A percentile compares a stretch with the other conserved stretches of the same genome.
Conservation (phyloP, 73 alveolate genomes). For the Tetrahymena borealis region DNA sequence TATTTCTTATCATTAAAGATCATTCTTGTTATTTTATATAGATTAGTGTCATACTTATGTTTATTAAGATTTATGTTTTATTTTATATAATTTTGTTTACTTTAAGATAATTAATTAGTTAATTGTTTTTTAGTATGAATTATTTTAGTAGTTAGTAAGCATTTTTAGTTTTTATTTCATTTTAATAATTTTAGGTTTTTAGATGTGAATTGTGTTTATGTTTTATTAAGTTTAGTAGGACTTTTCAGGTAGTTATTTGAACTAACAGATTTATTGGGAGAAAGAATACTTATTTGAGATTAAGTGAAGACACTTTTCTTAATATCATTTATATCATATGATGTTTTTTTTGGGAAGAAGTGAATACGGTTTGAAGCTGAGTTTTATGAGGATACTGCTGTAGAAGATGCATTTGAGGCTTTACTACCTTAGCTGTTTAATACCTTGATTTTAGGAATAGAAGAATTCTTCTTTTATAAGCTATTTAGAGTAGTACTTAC, state of each 20-base stretch:
- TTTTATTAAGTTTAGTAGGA: background rate
- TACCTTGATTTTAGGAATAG: background rate
- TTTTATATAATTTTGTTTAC: no score
- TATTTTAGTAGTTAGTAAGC: no score
- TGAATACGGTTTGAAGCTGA: background rate
- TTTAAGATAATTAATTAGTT: no score
- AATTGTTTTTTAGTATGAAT: no score
- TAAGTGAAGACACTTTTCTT: background rate
- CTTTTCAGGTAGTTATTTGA: background rate
- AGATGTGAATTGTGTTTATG: background rate
- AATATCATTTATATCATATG: background rate
- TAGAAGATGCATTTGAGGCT: background rate
- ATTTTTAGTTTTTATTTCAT: background rate
- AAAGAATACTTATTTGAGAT: background rate
- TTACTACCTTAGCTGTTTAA: background rate
- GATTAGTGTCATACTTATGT: no score
- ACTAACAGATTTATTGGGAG: background rate
- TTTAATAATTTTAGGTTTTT: background rate
- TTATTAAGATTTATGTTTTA: no score
- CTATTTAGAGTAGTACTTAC: background rate
- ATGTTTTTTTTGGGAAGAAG: background rate
- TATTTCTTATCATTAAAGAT: no score
- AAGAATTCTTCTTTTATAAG: background rate
- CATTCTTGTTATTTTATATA: no score
- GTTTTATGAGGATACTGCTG: background rate